Base-by-base conservation (phyloP, 140 eudicot species). In the Bidens hawaiensis region DNA sequence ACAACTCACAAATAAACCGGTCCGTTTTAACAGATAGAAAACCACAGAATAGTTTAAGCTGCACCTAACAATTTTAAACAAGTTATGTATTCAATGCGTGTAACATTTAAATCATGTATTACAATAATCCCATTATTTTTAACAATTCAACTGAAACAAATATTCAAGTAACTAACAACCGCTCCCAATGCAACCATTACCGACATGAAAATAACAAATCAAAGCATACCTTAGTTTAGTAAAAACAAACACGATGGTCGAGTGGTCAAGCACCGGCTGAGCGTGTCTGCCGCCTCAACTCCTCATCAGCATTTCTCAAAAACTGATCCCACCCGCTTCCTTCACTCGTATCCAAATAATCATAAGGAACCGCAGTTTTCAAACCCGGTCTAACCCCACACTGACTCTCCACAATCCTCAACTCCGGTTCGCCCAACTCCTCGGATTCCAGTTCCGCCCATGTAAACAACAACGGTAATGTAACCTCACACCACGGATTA, bases 261-360 rank as follows among this genome's bases (percentile, higher is more conserved):
- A n/a, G n/a, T 36, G 11, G 18, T 12, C 12, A 15, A 13, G 17
- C 94, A 70, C 88, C 90, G 0, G 83, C 83, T n/a, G 72, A 74
- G 25, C 52, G 59, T 1, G 61, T 64, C 64, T 93, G 96, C 8
- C 57, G 78, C 74, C 65, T 60, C 74, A 81, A 45, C 72, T 82
- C 91, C 56, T 75, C 87, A 21, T 87, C 83, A 13, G 99, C 99
- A 50, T 84, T 87, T 65, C 82, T 88, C 59, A 87, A 27, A 49
- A 87, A 82, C 69, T 87, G 93, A 69, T 91, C 99, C 99, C 99
- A 91, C 12, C 99, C 96, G 71, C 99, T 91, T 52, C 99, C 99
- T 11, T 74, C 48, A 60, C 95, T 87, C 1, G 86, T 88, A 88
- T 91, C 96, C 74, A 91, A 69, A 71, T 85, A 91, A 81, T 91